A percentile compares a stretch with the other conserved stretches of the same genome.
phyloP scores from a whole-genome alignment of 139 green algal genomes.

The Diplosphaera chodatii region DNA sequence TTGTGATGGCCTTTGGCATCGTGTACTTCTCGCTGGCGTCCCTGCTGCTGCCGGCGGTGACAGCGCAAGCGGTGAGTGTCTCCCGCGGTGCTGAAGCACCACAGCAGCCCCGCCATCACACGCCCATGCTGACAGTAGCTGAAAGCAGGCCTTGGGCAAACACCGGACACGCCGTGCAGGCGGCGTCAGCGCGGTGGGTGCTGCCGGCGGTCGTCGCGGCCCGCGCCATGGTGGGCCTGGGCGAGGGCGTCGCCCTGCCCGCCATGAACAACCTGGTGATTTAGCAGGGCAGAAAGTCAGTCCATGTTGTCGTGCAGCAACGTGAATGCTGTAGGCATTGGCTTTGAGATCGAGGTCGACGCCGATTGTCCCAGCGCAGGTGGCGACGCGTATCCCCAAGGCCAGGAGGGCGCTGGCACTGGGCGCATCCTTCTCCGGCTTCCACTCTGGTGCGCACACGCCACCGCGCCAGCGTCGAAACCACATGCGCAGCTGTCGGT shows the following conservation, averaged over 20 bases:
- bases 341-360: too few relatives aligned
- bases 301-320: too few relatives aligned
- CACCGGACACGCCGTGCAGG: constrained; percentile 1
- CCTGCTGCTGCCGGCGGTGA: constrained; percentile 60
- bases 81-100: too few relatives aligned
- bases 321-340: too few relatives aligned
- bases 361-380: background rate
- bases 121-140: background rate
- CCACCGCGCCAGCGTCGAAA: too few relatives aligned
- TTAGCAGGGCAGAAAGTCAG: too few relatives aligned
- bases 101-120: too few relatives aligned
- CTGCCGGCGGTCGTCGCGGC: constrained; percentile 60
- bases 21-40: constrained; percentile 77
- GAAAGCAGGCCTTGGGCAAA: too few relatives aligned
- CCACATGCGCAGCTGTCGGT: background rate
- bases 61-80: constrained; percentile 11
- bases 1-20: constrained; percentile 76
- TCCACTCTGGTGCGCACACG: constrained; percentile 65
- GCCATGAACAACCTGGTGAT: constrained; percentile 83
- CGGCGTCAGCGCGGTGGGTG: constrained; percentile 34
- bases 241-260: constrained; percentile 88
- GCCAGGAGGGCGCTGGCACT: constrained; percentile 51
- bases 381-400: constrained; percentile 57
- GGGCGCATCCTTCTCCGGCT: constrained; percentile 69
- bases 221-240: constrained; percentile 70